Evolutionary conservation across 345 rosid species (phyloP), one percentile per base, ranked within the genome.

Genomic region (Hibiscus syriacus): DNA sequence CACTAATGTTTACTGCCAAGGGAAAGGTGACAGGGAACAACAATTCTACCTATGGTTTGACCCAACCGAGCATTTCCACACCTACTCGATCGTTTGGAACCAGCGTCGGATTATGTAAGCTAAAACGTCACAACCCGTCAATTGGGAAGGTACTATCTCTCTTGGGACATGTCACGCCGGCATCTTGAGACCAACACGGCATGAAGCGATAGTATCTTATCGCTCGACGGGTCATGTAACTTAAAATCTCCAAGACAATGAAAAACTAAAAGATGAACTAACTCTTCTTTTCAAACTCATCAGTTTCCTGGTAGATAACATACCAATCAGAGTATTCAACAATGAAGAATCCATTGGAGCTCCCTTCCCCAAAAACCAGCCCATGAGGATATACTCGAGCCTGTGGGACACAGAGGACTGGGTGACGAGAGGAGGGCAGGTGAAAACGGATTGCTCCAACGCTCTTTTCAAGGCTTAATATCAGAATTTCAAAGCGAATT

Each of bases 31-130:
- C 56, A 80, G 84, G 1, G 93, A 87, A 73, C 87, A 85, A 53
- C 88, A 85, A 46, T 82, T 87, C 72, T 79, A 77, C 68, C 74
- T 85, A 0, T 87, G 89, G 92, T 85, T 85, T 43, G 88, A 85
- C 41, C 92, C 92, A 23, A 83, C 88, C 0, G 60, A 71, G 1
- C 79, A 81, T 69, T 88, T 86, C 64, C 94, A 86, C 79, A 86
- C 87, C 0, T 86, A 88, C 20, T 79, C 89, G 16, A 77, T 88
- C 54, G 67, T 80, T 11, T 88, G 94, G 89, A 86, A 84, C 73
- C 77, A 68, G n/a, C 39, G 80, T 3, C 58, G 74, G 56, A 82
- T 88, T 48, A 77, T 84, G 89, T 86, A 78, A 74, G 84, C 6
- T 36, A 49, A 20, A 52, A 41, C 0, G 23, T 34, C 9, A 34